Percentiles rank a stretch among this genome's conserved stretches.
Evolutionary conservation across 495 filamentous ascomycete genomes (phyloP).

Genomic region (Neurospora sp.): DNA sequence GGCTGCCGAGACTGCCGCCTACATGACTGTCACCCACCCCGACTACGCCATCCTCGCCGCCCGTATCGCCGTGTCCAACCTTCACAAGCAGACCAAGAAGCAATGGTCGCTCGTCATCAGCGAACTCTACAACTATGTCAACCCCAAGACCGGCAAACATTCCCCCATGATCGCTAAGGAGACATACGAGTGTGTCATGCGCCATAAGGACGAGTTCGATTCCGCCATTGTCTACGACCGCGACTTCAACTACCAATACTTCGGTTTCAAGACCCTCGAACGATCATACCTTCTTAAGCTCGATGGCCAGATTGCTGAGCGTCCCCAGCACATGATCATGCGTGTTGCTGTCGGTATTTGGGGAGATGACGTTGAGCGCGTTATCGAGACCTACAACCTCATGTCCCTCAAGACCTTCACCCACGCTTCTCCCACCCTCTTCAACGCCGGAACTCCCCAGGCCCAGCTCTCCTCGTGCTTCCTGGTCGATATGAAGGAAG

Average conservation of each 20-base stretch:
- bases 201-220: conserved; percentile 91
- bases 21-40: conserved; percentile 99
- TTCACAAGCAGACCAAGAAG: conserved; percentile 99
- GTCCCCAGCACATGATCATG: conserved; percentile 99
- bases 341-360: conserved; percentile 95
- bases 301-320: conserved; percentile 86
- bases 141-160: conserved; percentile 77
- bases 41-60: conserved; percentile 98
- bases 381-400: conserved; percentile 92
- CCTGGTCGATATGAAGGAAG: conserved; percentile 95
- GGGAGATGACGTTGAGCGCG: conserved; percentile 86
- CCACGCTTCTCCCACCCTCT: conserved; percentile 93
- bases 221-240: conserved; percentile 98
- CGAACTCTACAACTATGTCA: conserved; percentile 92
- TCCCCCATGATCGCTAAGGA: conserved; percentile 90
- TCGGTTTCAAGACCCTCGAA: conserved; percentile 98
- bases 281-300: conserved; percentile 92
- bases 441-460: conserved; percentile 92
- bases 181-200: conserved; percentile 85
- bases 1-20: conserved; percentile 97
- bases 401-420: conserved; percentile 98
- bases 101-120: conserved; percentile 90
- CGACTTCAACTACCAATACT: conserved; percentile 99
- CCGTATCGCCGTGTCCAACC: conserved; percentile 96
- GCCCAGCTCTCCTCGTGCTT: conserved; percentile 95